Percentiles rank a stretch among this genome's conserved stretches.
phyloP scores from a whole-genome alignment of 2,329 filamentous ascomycete species.

The Biscogniauxia mediterranea region DNA sequence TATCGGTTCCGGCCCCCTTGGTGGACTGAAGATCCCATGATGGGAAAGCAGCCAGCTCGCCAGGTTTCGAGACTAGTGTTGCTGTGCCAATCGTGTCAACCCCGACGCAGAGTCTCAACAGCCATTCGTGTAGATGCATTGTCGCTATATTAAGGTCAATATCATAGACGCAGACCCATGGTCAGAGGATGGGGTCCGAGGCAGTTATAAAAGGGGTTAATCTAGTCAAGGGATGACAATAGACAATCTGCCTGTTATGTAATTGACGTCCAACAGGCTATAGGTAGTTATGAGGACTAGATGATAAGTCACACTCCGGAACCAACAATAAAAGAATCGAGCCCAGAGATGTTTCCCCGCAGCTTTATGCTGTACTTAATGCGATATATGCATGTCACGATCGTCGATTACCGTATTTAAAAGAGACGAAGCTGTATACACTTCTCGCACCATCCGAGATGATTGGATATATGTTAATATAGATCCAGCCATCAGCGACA shows the following conservation, averaged over 20 bases:
- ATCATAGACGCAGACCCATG: not conserved
- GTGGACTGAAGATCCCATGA: slow-evolving; percentile 51
- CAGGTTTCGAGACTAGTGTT: slow-evolving; percentile 20
- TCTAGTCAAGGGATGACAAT: too few species aligned
- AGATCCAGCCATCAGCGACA: too few species aligned
- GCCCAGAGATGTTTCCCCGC: not conserved
- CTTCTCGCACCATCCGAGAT: too few species aligned
- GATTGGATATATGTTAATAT: too few species aligned
- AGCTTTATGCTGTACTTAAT: not conserved
- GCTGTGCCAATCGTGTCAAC: slow-evolving; percentile 7
- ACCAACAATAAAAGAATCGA: not conserved
- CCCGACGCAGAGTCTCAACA: slow-evolving; percentile 18
- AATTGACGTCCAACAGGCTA: not conserved
- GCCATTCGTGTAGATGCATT: slow-evolving; percentile 19
- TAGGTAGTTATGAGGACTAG: not conserved
- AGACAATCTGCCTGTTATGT: slow-evolving; percentile 1
- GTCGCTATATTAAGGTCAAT: slow-evolving; percentile 1
- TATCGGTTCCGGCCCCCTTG: slow-evolving; percentile 34
- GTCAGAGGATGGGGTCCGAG: too few species aligned
- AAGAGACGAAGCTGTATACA: too few species aligned
- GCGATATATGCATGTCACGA: too few species aligned
- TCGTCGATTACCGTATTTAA: too few species aligned
- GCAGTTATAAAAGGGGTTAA: not conserved
- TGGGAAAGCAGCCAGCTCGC: slow-evolving; percentile 33
- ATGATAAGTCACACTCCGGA: not conserved